Conservation (phyloP, 2,329 filamentous ascomycete species). For the Aspergillus ibericus region DNA sequence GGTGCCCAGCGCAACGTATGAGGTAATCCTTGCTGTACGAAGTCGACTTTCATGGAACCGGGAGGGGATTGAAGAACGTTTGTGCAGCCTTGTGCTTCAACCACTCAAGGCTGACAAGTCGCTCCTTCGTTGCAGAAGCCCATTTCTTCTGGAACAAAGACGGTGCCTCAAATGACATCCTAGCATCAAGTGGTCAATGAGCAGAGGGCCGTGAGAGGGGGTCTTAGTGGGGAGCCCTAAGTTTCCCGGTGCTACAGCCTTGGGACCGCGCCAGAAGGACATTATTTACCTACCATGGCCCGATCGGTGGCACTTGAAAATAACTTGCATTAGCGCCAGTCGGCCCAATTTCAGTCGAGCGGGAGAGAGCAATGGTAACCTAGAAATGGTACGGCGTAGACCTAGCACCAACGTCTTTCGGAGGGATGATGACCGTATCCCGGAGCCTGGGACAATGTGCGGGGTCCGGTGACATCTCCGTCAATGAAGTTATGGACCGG, state of each 20-base stretch:
- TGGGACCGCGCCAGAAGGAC: constrained; percentile 27
- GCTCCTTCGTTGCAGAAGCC: background rate
- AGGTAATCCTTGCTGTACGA: background rate
- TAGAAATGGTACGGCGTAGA: background rate
- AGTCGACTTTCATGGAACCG: background rate
- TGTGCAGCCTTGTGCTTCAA: background rate
- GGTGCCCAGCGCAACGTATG: background rate
- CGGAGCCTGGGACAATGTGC: constrained; percentile 16
- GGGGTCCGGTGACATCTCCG: constrained; percentile 16
- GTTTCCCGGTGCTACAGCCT: constrained; percentile 39
- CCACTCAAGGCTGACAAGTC: background rate
- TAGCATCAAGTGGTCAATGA: background rate
- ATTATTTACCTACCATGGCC: constrained; percentile 6
- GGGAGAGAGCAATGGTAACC: background rate
- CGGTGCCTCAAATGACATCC: background rate
- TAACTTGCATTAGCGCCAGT: constrained; percentile 41
- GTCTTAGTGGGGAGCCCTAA: constrained; percentile 27
- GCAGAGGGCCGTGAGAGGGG: constrained; percentile 16
- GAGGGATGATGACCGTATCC: constrained; percentile 10
- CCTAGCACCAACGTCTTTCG: constrained; percentile 6
- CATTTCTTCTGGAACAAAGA: background rate
- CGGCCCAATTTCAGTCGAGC: constrained; percentile 19
- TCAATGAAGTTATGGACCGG: constrained; percentile 4
- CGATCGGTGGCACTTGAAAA: constrained; percentile 26
- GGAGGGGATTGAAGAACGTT: background rate